A percentile compares a stretch with the other conserved stretches of the same genome.
Conservation (phyloP, 2,329 filamentous ascomycete species). For the Capronia epimyces region DNA sequence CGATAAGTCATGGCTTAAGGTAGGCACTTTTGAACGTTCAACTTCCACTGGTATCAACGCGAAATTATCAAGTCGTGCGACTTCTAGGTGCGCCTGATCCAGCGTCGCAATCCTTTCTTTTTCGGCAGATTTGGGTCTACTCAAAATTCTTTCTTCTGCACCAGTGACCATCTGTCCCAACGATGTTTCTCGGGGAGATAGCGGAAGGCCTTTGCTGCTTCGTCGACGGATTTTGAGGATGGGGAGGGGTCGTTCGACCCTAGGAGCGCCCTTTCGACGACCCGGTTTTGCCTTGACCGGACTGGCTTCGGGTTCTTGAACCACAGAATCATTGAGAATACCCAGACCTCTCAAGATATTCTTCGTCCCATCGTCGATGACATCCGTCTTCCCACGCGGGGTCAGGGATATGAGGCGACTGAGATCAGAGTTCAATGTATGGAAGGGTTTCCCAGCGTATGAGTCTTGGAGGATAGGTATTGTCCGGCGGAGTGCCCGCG, state of each 20-base stretch:
- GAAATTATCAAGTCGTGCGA: constrained; percentile 34
- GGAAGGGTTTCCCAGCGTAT: constrained; percentile 4
- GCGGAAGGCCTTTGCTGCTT: neutral
- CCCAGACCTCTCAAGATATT: neutral
- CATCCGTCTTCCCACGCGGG: neutral
- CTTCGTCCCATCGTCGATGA: neutral
- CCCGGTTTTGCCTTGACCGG: neutral
- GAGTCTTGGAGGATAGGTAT: constrained; percentile 2
- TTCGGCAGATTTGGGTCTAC: neutral
- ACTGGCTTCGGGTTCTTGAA: neutral
- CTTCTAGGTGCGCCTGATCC: constrained; percentile 7
- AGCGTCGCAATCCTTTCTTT: constrained; percentile 3
- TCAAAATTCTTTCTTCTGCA: neutral
- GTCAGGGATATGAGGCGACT: neutral
- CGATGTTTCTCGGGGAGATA: neutral
- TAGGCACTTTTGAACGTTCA: constrained; percentile 19
- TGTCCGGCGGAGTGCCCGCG: neutral
- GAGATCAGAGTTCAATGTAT: constrained; percentile 12
- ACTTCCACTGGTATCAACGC: constrained; percentile 47
- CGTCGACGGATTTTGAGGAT: neutral
- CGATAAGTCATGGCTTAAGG: constrained; percentile 56
- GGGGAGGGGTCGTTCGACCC: neutral
- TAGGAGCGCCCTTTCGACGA: neutral
- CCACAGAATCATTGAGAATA: neutral
- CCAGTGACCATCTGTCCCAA: neutral